A percentile compares a stretch with the other conserved stretches of the same genome.
Evolutionary conservation across 2,329 filamentous ascomycete species (phyloP).

Genomic region (Apiospora kogelbergensis): DNA sequence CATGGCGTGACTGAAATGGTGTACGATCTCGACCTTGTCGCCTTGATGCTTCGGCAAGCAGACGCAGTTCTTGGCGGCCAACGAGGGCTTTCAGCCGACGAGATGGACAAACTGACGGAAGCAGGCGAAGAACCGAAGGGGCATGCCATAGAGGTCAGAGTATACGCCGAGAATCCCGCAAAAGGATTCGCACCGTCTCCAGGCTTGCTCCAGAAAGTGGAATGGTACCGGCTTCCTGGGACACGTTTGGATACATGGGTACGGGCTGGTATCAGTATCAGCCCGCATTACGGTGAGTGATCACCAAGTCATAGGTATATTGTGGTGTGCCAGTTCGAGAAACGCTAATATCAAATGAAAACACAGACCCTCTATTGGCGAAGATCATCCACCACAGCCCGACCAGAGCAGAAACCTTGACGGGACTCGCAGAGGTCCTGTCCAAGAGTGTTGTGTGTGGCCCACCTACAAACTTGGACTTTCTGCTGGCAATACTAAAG

Average conservation of each 20-base stretch:
- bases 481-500: constrained; percentile 6
- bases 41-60: constrained; percentile 42
- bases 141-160: constrained; percentile 37
- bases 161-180: constrained; percentile 53
- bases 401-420: background rate
- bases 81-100: constrained; percentile 17
- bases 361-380: background rate
- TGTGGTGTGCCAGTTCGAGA: too few relatives aligned
- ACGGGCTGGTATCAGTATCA: constrained; percentile 54
- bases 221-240: constrained; percentile 48
- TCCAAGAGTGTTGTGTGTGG: background rate
- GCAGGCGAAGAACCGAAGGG: constrained; percentile 24
- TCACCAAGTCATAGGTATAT: constrained; percentile 22
- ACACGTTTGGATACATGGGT: constrained; percentile 66
- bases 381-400: background rate
- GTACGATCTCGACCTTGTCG: constrained; percentile 71
- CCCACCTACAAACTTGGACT: background rate
- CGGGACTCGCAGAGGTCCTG: background rate
- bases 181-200: constrained; percentile 59
- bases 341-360: background rate
- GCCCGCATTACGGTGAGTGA: constrained; percentile 51
- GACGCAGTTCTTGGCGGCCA: constrained; percentile 27
- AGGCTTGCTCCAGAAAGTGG: constrained; percentile 56
- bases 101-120: constrained; percentile 15
- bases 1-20: constrained; percentile 79